Evolutionary conservation across 1,284 basidiomycete species (phyloP).

Genomic region (Ustilago nuda): DNA sequence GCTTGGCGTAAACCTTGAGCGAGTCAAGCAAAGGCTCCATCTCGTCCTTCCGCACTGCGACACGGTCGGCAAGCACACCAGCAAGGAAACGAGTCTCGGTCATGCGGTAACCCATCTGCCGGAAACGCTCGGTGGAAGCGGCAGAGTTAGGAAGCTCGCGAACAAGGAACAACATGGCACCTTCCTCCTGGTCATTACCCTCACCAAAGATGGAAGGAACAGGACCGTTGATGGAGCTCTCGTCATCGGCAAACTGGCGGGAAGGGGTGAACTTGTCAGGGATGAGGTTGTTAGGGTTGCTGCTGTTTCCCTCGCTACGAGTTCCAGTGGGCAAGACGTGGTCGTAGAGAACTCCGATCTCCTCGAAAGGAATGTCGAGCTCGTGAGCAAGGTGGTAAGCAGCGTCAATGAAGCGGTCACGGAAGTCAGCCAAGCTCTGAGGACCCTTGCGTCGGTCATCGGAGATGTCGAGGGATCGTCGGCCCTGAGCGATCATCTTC

Average conservation of each 20-base stretch:
- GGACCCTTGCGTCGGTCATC: conserved; percentile 47
- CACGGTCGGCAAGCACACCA: conserved; percentile 71
- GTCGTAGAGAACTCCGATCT: conserved; percentile 76
- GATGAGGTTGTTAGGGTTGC: conserved; percentile 13
- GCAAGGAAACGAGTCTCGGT: conserved; percentile 72
- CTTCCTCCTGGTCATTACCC: conserved; percentile 69
- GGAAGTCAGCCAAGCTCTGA: conserved; percentile 69
- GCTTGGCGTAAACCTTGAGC: conserved; percentile 72
- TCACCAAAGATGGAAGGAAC: conserved; percentile 61
- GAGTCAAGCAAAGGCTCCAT: conserved; percentile 72
- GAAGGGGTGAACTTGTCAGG: conserved; percentile 44
- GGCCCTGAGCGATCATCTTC: conserved; percentile 58
- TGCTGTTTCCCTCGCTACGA: conserved; percentile 18
- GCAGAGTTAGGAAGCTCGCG: conserved; percentile 69
- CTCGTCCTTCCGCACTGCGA: conserved; percentile 71
- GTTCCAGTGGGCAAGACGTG: conserved; percentile 72
- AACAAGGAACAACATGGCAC: conserved; percentile 72
- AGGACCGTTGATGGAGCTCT: conserved; percentile 57
- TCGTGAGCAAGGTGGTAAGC: conserved; percentile 71
- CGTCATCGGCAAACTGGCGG: conserved; percentile 56
- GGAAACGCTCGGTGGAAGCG: conserved; percentile 71
- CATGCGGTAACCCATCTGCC: conserved; percentile 72
- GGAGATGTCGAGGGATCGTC: conserved; percentile 45
- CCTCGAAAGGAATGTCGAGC: conserved; percentile 71
- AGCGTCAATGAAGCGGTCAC: conserved; percentile 72